These are phyloP conservation scores for Mortierella sp. DNA, from an alignment of 371 early-diverging fungal genomes.

Conservation along the genomic window DNA sequence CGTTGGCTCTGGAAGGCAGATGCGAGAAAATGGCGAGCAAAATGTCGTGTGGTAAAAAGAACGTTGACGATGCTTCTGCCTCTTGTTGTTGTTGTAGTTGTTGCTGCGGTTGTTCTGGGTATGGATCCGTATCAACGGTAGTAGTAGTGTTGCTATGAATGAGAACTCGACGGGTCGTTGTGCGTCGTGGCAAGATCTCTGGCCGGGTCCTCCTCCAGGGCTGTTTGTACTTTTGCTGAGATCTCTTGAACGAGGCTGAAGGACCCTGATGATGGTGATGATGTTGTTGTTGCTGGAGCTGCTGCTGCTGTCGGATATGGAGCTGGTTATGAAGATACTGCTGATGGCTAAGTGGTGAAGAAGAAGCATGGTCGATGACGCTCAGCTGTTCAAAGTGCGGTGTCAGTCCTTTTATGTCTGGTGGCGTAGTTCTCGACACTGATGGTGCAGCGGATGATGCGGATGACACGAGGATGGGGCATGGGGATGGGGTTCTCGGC, in stretches of 20 bases:
- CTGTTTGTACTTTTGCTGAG: slow-evolving; percentile 31
- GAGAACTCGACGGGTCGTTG: slow-evolving; percentile 8
- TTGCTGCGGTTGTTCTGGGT: slow-evolving; percentile 1
- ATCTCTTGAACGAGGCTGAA: slow-evolving; percentile 17
- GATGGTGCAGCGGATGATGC: slow-evolving; percentile 4
- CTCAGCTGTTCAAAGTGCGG: slow-evolving; percentile 20
- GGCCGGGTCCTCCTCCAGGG: slow-evolving; percentile 48
- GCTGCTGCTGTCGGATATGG: slow-evolving; percentile 3
- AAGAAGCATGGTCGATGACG: slow-evolving; percentile 8
- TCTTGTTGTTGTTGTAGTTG: slow-evolving; percentile 1
- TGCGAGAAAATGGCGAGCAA: slow-evolving; percentile 47
- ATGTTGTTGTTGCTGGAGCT: slow-evolving; percentile 2
- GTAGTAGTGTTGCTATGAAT: neutral
- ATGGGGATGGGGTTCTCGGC: neutral
- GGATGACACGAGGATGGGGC: neutral
- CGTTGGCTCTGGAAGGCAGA: slow-evolving; percentile 35
- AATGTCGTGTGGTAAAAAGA: slow-evolving; percentile 48
- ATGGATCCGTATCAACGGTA: neutral
- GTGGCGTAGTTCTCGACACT: neutral
- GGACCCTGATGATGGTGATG: slow-evolving; percentile 2
- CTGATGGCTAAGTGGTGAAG: neutral
- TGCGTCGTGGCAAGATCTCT: slow-evolving; percentile 14
- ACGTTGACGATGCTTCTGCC: neutral
- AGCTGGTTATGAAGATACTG: slow-evolving; percentile 1
- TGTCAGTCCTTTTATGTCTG: slow-evolving; percentile 4